phyloP scores from a whole-genome alignment of 2,329 filamentous ascomycete species.

The Ceratocystis cacaofunesta region DNA sequence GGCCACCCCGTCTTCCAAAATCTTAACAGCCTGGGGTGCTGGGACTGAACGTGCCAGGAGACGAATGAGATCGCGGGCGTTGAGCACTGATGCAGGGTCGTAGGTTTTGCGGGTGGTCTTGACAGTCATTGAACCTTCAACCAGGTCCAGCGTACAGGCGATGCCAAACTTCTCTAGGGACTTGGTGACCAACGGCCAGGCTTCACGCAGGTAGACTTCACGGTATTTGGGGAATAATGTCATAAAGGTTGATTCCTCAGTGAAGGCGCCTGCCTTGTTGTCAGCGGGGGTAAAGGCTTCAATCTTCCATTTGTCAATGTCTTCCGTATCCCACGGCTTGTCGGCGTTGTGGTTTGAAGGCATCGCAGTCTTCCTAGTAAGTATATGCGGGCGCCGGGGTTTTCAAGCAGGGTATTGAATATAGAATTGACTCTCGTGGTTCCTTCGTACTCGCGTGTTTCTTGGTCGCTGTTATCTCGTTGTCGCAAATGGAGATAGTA shows the following conservation, averaged over 20 bases:
- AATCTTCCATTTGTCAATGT: conserved; percentile 94
- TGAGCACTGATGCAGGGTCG: conserved; percentile 84
- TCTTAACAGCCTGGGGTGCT: conserved; percentile 82
- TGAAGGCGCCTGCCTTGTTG: conserved; percentile 72
- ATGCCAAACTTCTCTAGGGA: conserved; percentile 77
- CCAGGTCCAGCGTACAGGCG: conserved; percentile 80
- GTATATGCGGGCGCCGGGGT: not conserved
- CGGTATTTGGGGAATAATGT: conserved; percentile 91
- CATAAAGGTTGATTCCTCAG: conserved; percentile 82
- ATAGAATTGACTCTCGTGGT: not conserved
- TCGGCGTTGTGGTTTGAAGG: conserved; percentile 79
- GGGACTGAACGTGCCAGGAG: conserved; percentile 82
- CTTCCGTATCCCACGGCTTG: conserved; percentile 91
- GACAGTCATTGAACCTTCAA: conserved; percentile 92
- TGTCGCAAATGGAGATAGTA: not conserved
- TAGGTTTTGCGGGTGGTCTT: conserved; percentile 85
- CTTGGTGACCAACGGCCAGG: conserved; percentile 82
- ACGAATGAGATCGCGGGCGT: conserved; percentile 88
- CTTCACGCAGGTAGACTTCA: conserved; percentile 81
- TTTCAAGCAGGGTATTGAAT: not conserved
- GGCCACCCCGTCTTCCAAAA: conserved; percentile 79
- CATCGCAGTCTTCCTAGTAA: conserved; percentile 34
- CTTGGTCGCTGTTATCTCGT: not conserved
- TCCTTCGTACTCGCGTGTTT: not conserved
- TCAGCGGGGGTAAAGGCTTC: conserved; percentile 75